Evolutionary conservation across 306 rosid species (phyloP).

Genomic region (Mimosa bimucronata): DNA sequence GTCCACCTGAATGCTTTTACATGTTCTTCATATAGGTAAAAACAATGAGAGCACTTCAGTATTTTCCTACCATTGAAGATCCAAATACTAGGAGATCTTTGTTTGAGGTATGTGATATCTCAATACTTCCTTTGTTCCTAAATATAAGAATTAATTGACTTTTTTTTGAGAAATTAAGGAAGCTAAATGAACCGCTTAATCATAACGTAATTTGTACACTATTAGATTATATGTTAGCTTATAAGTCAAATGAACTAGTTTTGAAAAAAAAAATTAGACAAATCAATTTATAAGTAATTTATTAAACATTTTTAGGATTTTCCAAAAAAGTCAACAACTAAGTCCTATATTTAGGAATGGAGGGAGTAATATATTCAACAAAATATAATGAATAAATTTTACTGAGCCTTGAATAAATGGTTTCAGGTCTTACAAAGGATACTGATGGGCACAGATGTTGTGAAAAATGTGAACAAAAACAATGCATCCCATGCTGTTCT

Average conservation of each 20-base stretch:
- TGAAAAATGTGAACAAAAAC: conserved; percentile 97
- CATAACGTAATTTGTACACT: too few relatives aligned
- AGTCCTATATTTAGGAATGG: too few relatives aligned
- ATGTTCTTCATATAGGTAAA: conserved; percentile 68
- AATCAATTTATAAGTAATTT: too few relatives aligned
- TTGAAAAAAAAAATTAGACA: too few relatives aligned
- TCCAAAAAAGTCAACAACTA: too few relatives aligned
- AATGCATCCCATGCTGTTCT: conserved; percentile 99
- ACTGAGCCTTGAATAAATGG: conserved; percentile 38
- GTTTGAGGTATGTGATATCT: conserved; percentile 77
- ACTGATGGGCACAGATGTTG: conserved; percentile 99
- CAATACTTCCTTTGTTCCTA: too few relatives aligned
- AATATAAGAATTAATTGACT: too few relatives aligned
- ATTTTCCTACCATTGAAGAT: conserved; percentile 94
- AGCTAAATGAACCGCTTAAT: too few relatives aligned
- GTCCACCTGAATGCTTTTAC: conserved; percentile 25
- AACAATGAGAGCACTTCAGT: conserved; percentile 98
- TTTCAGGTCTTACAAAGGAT: conserved; percentile 98
- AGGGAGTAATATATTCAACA: neutral
- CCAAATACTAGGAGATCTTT: conserved; percentile 96
- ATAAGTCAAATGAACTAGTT: too few relatives aligned
- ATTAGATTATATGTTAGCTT: too few relatives aligned
- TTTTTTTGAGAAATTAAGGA: too few relatives aligned
- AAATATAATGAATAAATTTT: conserved; percentile 7
- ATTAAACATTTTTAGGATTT: too few relatives aligned